Conservation (phyloP, 2,329 filamentous ascomycete species). For the Raffaelea albimanens region DNA sequence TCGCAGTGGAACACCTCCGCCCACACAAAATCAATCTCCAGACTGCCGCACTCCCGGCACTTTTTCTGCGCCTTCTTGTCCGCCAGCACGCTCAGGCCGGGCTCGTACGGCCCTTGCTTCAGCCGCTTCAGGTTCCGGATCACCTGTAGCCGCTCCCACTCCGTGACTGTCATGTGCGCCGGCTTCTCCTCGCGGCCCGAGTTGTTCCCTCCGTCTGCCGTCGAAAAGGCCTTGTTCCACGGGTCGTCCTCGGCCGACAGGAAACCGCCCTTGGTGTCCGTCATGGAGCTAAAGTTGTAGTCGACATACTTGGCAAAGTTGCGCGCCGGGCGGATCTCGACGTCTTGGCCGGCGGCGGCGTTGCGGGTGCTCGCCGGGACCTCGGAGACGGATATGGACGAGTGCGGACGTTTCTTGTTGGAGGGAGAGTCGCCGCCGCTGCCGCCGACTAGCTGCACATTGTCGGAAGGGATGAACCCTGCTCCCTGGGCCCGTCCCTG, state of each 20-base stretch:
- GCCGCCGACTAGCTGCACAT: conserved; percentile 46
- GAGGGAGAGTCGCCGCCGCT: conserved; percentile 9
- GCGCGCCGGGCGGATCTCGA: conserved; percentile 60
- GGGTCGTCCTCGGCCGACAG: conserved; percentile 87
- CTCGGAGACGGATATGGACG: conserved; percentile 46
- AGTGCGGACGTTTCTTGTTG: conserved; percentile 64
- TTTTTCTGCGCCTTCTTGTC: conserved; percentile 57
- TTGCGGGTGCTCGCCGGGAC: conserved; percentile 50
- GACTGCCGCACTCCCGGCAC: conserved; percentile 71
- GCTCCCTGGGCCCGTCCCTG: conserved; percentile 34
- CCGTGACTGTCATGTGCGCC: conserved; percentile 76
- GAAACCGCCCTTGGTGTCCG: conserved; percentile 94
- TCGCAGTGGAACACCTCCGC: conserved; percentile 69
- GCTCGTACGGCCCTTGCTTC: conserved; percentile 78
- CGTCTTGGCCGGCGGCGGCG: conserved; percentile 47
- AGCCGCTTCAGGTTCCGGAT: conserved; percentile 62
- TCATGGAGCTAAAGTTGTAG: conserved; percentile 97
- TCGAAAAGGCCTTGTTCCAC: conserved; percentile 65
- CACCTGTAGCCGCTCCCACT: conserved; percentile 82
- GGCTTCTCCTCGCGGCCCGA: conserved; percentile 50
- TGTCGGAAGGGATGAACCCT: conserved; percentile 61
- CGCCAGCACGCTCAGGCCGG: conserved; percentile 67
- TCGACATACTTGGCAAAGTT: conserved; percentile 95
- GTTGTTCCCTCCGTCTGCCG: conserved; percentile 25
- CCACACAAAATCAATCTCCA: conserved; percentile 95